phyloP scores from a whole-genome alignment of 148 eudicot species.

The Selenicereus undatus region DNA sequence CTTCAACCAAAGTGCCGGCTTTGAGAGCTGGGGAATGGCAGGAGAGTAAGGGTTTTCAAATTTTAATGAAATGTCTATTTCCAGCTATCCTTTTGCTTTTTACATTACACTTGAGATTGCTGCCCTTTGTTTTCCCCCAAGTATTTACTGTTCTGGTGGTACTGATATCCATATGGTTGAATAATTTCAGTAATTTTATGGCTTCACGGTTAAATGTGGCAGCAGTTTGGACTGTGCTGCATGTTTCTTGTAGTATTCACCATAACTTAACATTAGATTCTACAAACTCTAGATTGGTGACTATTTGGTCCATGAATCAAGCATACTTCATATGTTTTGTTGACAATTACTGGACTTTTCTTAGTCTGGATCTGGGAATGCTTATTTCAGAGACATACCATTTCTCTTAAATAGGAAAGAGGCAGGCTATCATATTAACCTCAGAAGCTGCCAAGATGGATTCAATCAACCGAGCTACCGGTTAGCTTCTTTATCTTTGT shows the following conservation, averaged over 20 bases:
- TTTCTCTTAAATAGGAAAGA: conserved; percentile 51
- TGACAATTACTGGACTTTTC: not conserved
- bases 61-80: not conserved
- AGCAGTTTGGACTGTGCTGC: too few relatives aligned
- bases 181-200: not conserved
- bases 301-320: not conserved
- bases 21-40: not conserved
- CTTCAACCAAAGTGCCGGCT: not conserved
- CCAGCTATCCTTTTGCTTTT: not conserved
- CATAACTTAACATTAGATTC: too few relatives aligned
- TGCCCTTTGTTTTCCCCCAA: not conserved
- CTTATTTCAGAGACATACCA: not conserved
- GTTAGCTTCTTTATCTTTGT: conserved; percentile 27
- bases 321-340: not conserved
- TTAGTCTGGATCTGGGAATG: not conserved
- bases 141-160: too few relatives aligned
- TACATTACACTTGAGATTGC: not conserved
- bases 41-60: not conserved
- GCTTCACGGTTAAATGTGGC: not conserved
- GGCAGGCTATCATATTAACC: conserved; percentile 72
- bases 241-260: too few relatives aligned
- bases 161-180: not conserved
- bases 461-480: conserved; percentile 72
- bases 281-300: too few relatives aligned
- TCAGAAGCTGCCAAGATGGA: conserved; percentile 86